Conservation (phyloP, 108 stramenopile genomes). For the Cyclotella sp. region DNA sequence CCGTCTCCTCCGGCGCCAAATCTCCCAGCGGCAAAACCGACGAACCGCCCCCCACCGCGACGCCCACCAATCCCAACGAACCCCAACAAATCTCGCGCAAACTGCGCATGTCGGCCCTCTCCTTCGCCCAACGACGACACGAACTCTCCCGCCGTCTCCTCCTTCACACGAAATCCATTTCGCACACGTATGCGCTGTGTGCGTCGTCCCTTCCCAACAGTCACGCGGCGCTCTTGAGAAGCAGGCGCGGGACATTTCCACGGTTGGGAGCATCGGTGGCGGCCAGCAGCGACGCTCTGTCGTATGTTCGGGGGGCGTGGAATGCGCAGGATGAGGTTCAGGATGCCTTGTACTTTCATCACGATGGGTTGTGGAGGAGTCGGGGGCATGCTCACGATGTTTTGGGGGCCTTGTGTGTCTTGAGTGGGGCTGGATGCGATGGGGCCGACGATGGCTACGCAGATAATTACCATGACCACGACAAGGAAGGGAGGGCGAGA, state of each 20-base stretch:
- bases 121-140: conserved; percentile 87
- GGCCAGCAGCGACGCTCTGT: conserved; percentile 66
- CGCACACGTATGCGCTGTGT: conserved; percentile 75
- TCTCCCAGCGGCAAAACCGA: conserved; percentile 16
- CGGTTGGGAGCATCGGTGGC: conserved; percentile 41
- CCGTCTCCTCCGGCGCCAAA: conserved; percentile 13
- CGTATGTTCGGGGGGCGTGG: conserved; percentile 72
- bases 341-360: conserved; percentile 90
- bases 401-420: conserved; percentile 71
- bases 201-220: conserved; percentile 55
- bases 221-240: conserved; percentile 15
- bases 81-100: conserved; percentile 44
- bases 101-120: conserved; percentile 77
- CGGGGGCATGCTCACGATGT: conserved; percentile 78
- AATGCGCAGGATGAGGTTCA: conserved; percentile 84
- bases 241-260: conserved; percentile 5
- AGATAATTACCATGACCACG: background rate
- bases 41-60: conserved; percentile 14
- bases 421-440: conserved; percentile 16
- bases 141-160: conserved; percentile 76
- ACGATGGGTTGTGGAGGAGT: conserved; percentile 71
- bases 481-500: conserved; percentile 8
- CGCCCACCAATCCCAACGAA: conserved; percentile 2
- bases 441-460: conserved; percentile 11
- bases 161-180: conserved; percentile 63